These are phyloP conservation scores for Przewalskia tangutica DNA, from an alignment of 257 asterid species.

Conservation along the genomic window DNA sequence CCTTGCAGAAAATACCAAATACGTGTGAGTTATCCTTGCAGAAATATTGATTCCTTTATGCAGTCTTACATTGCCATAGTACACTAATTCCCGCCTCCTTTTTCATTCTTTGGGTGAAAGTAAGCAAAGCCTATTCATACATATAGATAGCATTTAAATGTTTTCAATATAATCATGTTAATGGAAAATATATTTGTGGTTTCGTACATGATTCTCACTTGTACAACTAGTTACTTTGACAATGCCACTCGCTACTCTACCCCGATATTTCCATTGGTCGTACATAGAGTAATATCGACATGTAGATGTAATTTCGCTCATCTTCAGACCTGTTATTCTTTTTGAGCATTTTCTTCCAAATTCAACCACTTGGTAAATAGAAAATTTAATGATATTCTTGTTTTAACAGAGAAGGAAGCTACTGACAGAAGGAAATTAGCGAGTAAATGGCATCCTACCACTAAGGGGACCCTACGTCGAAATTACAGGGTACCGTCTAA, in stretches of 20 bases:
- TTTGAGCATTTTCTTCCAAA: neutral
- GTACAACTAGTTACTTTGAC: neutral
- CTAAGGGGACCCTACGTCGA: conserved; percentile 88
- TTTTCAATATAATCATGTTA: neutral
- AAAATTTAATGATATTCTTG: conserved; percentile 2
- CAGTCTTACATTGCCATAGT: neutral
- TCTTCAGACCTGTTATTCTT: neutral
- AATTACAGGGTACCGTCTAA: conserved; percentile 76
- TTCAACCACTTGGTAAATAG: neutral
- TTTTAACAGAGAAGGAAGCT: conserved; percentile 71
- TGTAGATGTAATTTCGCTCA: neutral
- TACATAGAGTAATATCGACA: neutral
- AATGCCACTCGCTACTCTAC: neutral
- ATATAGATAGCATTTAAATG: neutral
- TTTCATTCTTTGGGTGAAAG: neutral
- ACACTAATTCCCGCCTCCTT: neutral
- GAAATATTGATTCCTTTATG: neutral
- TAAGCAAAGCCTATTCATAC: neutral
- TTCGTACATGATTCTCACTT: neutral
- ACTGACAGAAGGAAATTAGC: conserved; percentile 64
- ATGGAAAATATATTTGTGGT: neutral
- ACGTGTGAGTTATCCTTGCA: neutral
- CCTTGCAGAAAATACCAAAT: neutral
- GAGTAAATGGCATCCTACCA: conserved; percentile 98
- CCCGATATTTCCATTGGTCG: neutral